Base-by-base conservation (phyloP, 1,284 basidiomycete genomes). In the Heterobasidion irregulare region DNA sequence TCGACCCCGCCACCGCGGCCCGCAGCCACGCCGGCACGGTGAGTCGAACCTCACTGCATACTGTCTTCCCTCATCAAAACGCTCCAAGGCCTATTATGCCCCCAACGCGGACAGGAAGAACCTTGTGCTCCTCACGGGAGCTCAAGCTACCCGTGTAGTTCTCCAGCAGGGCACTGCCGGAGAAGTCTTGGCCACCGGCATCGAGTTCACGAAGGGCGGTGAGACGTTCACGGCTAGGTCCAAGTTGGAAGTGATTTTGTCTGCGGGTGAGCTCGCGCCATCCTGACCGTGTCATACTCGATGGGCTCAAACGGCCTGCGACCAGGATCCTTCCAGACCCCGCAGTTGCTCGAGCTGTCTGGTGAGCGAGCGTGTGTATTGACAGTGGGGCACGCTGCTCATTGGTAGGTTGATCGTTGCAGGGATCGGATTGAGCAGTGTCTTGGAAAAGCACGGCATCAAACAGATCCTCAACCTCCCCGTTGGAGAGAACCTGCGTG, bases 181-280 rank as follows among this genome's bases (percentile, higher is more conserved):
- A 6, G 32, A 32, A 16, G 8, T 56, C 8, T 9, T 50, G 10
- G 66, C 71, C 33, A 62, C 64, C 6, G 66, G 68, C 18, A 66
- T 66, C 8, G 58, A 59, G 41, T 75, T 65, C 55, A 56, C 53
- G 7, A 59, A 53, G 1, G 53, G 51, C 16, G 57, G 52, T 13
- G 15, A 59, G 13, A 54, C 50, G 9, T 64, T 60, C 56, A 64
- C 58, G 9, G 67, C 68, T 32, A 61, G 56, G 10, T 70, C 68
- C 3, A 53, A 33, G 10, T 55, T 63, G 8, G 70, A 72, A 38
- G 66, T 73, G 36, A 66, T 72, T 43, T 57, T 73, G n/a, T 65
- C 58, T 6, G 60, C 63, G 8, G 62, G 62, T 57, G 18, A 16
- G 56, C 49, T 8, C 26, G 26, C 26, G 5, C 2, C 2, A 26